Base-by-base conservation (phyloP, 2,329 filamentous ascomycete species). In the Penicillium decumbens region DNA sequence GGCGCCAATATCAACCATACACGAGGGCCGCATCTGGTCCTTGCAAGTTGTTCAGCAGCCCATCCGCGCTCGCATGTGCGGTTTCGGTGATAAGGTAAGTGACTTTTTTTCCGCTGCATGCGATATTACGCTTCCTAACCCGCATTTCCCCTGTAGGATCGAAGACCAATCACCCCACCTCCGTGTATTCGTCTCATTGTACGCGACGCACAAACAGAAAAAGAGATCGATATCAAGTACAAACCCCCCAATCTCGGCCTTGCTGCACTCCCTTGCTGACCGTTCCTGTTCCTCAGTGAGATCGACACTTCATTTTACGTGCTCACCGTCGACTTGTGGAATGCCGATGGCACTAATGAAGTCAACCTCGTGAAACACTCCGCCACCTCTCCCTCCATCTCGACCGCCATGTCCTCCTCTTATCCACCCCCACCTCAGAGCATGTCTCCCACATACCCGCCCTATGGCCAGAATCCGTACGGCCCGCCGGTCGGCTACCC, bases 21-120 rank as follows among this genome's bases (percentile, higher is more conserved):
- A 69, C 43, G 70, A 75, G 24, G 72, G 72, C 39, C 70, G 72
- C 27, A 70, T 70, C 38, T 76, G 71, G 69, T 87, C 84, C 54
- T 79, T 95, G 43, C 77, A 85, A 58, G 89, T 96, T 52, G 84
- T 88, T 58, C 93, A 98, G 74, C 90, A 97, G 70, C 93, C 93
- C 43, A 80, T 89, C 62, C 84, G 93, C 62, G 93, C 93, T 58
- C 88, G 93, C 54, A 97, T 97, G 93, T 98, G 93, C 75, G 93
- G 93, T 6, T 98, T 97, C 74, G 93, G 93, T 55, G 93, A 98
- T 76, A 98, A 97, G 80, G 89, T 93, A 73, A 49, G 75, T 61
- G 37, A 5, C 33, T 47, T 46, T 29, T 47, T 46, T 30, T 47
- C 43, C 15, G 6, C 33, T 13, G 18, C 23, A 8, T 23, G 25